These are phyloP conservation scores for Ramalina intermedia DNA, from an alignment of 495 filamentous ascomycete genomes.

Conservation along the genomic window DNA sequence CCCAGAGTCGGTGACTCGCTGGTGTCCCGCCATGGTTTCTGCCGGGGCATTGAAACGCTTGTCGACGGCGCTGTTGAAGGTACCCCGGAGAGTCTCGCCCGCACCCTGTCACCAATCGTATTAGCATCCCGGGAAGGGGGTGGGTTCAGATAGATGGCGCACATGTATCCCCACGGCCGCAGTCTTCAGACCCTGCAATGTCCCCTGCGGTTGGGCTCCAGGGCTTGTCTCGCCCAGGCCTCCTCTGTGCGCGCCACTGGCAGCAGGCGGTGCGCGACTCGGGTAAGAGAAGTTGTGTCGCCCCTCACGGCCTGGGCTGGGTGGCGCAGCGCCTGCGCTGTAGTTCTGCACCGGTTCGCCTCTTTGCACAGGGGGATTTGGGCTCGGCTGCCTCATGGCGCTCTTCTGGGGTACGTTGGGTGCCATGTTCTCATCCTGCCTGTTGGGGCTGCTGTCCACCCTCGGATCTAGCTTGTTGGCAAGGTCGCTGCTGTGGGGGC, in stretches of 20 bases:
- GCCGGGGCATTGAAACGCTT: constrained; percentile 4
- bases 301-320: neutral
- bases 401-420: constrained; percentile 6
- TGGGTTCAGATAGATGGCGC: neutral
- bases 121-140: too few relatives aligned
- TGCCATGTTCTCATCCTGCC: constrained; percentile 3
- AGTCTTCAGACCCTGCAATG: constrained; percentile 13
- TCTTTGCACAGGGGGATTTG: constrained; percentile 3
- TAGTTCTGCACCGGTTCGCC: too few relatives aligned
- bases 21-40: constrained; percentile 5
- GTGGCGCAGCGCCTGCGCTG: neutral
- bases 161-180: constrained; percentile 16
- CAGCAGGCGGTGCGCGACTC: neutral
- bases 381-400: constrained; percentile 9
- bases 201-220: constrained; percentile 4
- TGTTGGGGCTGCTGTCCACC: constrained; percentile 2
- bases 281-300: constrained; percentile 16
- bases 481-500: constrained; percentile 5
- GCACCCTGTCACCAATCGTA: constrained; percentile 6
- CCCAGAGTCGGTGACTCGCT: constrained; percentile 6
- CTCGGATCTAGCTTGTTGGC: constrained; percentile 7
- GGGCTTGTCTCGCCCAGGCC: neutral
- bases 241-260: neutral
- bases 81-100: constrained; percentile 16
- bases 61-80: constrained; percentile 14